phyloP scores from a whole-genome alignment of 345 rosid species.

The Clarkia xantiana region DNA sequence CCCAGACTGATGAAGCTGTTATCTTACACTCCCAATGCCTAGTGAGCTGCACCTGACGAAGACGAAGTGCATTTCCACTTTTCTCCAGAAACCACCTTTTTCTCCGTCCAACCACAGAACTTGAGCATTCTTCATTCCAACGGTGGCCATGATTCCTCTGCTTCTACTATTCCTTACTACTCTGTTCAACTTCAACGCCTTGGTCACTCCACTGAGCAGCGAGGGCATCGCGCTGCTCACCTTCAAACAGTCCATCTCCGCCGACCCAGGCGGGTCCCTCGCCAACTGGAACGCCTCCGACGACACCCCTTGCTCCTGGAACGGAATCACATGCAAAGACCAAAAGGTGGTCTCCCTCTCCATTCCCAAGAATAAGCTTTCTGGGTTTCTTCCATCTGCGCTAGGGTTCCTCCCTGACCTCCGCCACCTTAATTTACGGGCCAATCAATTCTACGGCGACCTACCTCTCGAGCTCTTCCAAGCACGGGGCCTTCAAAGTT shows the following conservation, averaged over 20 bases:
- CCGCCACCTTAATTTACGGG: slow-evolving; percentile 77
- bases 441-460: slow-evolving; percentile 47
- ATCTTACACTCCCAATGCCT: not conserved
- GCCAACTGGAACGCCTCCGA: slow-evolving; percentile 74
- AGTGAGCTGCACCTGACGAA: not conserved
- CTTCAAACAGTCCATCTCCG: slow-evolving; percentile 44
- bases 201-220: slow-evolving; percentile 25
- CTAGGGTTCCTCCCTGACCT: slow-evolving; percentile 71
- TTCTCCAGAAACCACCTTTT: not conserved
- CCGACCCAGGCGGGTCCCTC: slow-evolving; percentile 71
- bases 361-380: slow-evolving; percentile 72
- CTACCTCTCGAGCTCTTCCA: slow-evolving; percentile 59
- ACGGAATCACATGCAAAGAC: slow-evolving; percentile 83
- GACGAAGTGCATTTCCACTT: not conserved
- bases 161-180: slow-evolving; percentile 21
- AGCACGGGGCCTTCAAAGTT: slow-evolving; percentile 70
- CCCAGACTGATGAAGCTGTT: too few relatives aligned
- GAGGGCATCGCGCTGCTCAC: slow-evolving; percentile 75
- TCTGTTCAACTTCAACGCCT: slow-evolving; percentile 13
- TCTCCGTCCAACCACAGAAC: not conserved
- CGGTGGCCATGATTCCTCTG: slow-evolving; percentile 24
- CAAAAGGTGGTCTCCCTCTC: slow-evolving; percentile 62
- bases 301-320: slow-evolving; percentile 71
- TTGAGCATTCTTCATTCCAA: slow-evolving; percentile 2
- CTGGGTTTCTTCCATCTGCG: slow-evolving; percentile 63